Percentiles rank a stretch among this genome's conserved stretches.
Conservation (phyloP, 2,329 filamentous ascomycete species). For the Pseudogymnoascus sp. region DNA sequence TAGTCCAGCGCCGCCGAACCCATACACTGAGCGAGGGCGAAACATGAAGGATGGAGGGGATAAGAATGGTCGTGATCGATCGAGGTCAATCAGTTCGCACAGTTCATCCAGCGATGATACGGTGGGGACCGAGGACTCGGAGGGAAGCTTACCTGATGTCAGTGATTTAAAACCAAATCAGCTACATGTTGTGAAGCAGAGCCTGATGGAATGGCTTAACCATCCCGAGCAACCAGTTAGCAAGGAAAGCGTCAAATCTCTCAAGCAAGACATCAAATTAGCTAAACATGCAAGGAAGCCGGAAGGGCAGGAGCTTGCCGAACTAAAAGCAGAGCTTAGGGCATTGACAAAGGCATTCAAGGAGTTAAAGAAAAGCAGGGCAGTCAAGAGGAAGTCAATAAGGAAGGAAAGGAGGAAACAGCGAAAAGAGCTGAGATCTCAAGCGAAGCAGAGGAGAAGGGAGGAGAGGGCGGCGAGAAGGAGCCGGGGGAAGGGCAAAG, state of each 20-base stretch:
- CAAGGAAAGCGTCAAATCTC: constrained; percentile 35
- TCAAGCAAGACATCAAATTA: constrained; percentile 38
- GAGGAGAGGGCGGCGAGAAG: constrained; percentile 17
- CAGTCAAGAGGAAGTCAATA: constrained; percentile 25
- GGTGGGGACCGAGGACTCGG: background rate
- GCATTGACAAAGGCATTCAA: constrained; percentile 38
- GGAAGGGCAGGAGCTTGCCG: constrained; percentile 27
- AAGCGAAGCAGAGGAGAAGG: constrained; percentile 15
- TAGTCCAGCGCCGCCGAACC: background rate
- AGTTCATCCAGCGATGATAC: constrained; percentile 16
- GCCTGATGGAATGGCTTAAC: constrained; percentile 42
- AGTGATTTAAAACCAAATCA: constrained; percentile 43
- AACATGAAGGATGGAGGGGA: background rate
- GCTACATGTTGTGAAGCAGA: constrained; percentile 38
- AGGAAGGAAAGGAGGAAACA: constrained; percentile 11
- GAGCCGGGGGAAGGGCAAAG: constrained; percentile 25
- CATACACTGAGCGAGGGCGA: background rate
- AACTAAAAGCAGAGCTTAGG: constrained; percentile 39
- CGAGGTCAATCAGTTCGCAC: constrained; percentile 23
- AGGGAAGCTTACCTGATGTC: constrained; percentile 32
- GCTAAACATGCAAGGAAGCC: constrained; percentile 23
- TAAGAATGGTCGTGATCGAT: constrained; percentile 8
- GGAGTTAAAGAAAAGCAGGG: constrained; percentile 32
- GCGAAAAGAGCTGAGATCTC: constrained; percentile 6
- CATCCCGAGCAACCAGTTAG: constrained; percentile 43